phyloP scores from a whole-genome alignment of 148 eudicot species.

The Dysphania ambrosioides region DNA sequence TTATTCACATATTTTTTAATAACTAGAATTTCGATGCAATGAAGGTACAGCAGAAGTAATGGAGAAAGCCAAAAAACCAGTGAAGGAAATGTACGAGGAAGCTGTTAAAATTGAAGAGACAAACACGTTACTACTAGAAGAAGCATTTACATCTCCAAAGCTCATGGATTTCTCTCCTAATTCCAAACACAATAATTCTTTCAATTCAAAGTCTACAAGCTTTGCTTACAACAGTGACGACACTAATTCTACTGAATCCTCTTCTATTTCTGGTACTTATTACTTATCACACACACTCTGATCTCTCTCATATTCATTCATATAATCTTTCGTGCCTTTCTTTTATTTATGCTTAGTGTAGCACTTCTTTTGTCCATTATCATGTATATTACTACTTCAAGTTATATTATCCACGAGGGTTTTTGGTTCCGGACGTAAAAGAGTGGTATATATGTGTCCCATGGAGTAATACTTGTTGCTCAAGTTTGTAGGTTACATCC shows the following conservation, averaged over 20 bases:
- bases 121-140: conserved; percentile 11
- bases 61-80: conserved; percentile 23
- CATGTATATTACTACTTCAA: too few relatives aligned
- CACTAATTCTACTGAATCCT: conserved; percentile 31
- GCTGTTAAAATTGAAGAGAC: not conserved
- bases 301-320: too few relatives aligned
- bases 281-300: not conserved
- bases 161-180: conserved; percentile 5
- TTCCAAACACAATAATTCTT: not conserved
- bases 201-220: not conserved
- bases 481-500: too few relatives aligned
- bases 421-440: too few relatives aligned
- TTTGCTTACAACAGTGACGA: conserved; percentile 23
- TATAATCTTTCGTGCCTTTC: too few relatives aligned
- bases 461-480: too few relatives aligned
- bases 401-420: too few relatives aligned
- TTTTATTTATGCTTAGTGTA: too few relatives aligned
- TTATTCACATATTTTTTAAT: not conserved
- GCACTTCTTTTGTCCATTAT: too few relatives aligned
- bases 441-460: too few relatives aligned
- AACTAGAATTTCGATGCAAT: not conserved
- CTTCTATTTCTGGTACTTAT: conserved; percentile 23
- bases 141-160: conserved; percentile 15
- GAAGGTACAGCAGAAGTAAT: conserved; percentile 11
- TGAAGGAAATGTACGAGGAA: conserved; percentile 22